Evolutionary conservation across 352 stramenopile genomes (phyloP), one percentile per base, ranked within the genome.

Genomic region (Phytophthora cactorum): DNA sequence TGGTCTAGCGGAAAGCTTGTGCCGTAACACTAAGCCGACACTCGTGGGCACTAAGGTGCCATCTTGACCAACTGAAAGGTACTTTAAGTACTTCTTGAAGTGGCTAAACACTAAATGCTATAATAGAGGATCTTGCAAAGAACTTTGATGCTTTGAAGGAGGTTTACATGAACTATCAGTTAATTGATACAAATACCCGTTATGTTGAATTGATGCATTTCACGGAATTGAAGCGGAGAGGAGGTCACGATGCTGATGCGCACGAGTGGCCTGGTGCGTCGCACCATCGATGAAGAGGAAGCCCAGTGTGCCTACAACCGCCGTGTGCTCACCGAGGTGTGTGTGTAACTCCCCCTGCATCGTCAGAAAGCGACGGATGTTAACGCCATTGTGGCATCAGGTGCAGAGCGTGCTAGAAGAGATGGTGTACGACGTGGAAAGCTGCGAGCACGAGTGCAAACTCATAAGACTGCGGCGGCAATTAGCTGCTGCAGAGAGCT

Each of bases 341-440:
- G 55, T 44, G 5, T 22, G 3, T 3, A 49, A 6, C 3, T 27
- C 8, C n/a, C 29, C 4, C 15, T 39, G 25, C 36, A 45, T 34
- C 0, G 4, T 15, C n/a, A 51, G 7, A 59, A 2, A 36, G 27
- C 2, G n/a, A 5, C 14, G 22, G 27, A 52, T 52, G 28, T 51
- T 59, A 17, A 57, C 43, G 31, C 32, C 27, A 27, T 17, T 45
- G 46, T 54, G 11, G 11, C 15, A 52, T 36, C 38, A 93, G 82
- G 82, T 93, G 36, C 76, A 88, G 49, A 71, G 57, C 36, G 78
- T 93, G 41, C 75, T 95, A 44, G 79, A 88, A 39, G 87, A 93
- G 63, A 93, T 95, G 78, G 83, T 95, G 22, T 91, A 90, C 65
- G 87, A 95, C 59, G 75, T 95, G n/a, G 87, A 93, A 65, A 86